These are phyloP conservation scores for Tylopilus orsonianus DNA, from an alignment of 1,284 basidiomycete genomes.

Conservation along the genomic window DNA sequence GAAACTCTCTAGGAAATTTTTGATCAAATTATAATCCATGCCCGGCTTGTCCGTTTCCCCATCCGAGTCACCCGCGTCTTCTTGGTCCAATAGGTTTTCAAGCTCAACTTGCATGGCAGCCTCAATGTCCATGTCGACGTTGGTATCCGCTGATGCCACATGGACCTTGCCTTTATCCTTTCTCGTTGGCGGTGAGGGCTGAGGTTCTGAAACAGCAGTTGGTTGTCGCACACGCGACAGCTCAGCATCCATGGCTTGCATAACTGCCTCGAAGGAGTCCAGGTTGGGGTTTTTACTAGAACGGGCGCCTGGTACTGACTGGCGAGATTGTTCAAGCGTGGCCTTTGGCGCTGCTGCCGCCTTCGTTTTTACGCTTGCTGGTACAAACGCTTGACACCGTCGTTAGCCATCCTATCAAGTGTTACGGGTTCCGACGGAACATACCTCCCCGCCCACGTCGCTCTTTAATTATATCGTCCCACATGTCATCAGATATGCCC, in stretches of 20 bases:
- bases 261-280: slow-evolving; percentile 91
- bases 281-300: slow-evolving; percentile 63
- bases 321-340: slow-evolving; percentile 7
- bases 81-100: slow-evolving; percentile 58
- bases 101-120: slow-evolving; percentile 86
- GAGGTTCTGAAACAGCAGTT: slow-evolving; percentile 17
- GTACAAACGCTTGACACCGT: slow-evolving; percentile 63
- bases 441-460: slow-evolving; percentile 74
- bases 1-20: slow-evolving; percentile 94
- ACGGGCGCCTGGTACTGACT: slow-evolving; percentile 35
- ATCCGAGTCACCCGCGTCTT: slow-evolving; percentile 49
- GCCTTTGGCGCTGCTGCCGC: slow-evolving; percentile 2
- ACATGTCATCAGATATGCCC: slow-evolving; percentile 82
- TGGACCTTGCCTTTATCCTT: slow-evolving; percentile 34
- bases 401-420: slow-evolving; percentile 4
- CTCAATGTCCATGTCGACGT: slow-evolving; percentile 65
- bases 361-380: slow-evolving; percentile 39
- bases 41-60: slow-evolving; percentile 50
- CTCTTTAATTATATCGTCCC: slow-evolving; percentile 78
- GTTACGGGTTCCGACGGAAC: slow-evolving; percentile 24
- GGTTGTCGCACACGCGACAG: slow-evolving; percentile 48
- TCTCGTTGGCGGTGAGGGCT: slow-evolving; percentile 15
- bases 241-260: slow-evolving; percentile 91
- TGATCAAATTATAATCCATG: slow-evolving; percentile 87
- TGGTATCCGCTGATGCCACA: slow-evolving; percentile 31